These are phyloP conservation scores for Nannizziopsis arthrosporioides DNA, from an alignment of 2,329 filamentous ascomycete genomes.

Conservation along the genomic window DNA sequence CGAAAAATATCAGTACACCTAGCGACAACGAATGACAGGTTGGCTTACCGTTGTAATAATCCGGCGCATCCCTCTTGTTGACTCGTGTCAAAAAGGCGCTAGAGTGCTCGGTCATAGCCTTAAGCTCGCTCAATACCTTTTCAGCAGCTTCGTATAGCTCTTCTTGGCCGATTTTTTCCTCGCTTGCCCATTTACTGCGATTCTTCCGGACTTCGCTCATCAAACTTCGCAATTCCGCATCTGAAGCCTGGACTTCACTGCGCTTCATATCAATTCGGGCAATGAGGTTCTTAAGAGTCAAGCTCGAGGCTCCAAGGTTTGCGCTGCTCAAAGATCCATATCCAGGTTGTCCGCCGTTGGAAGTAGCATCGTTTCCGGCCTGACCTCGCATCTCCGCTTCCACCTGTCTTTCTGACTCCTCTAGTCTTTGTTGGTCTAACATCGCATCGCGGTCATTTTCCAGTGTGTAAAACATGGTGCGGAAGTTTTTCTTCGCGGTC, in stretches of 20 bases:
- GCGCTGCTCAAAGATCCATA: constrained; percentile 86
- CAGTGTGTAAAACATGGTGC: constrained; percentile 86
- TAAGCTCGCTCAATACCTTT: constrained; percentile 92
- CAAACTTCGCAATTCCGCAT: constrained; percentile 78
- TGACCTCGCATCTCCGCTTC: constrained; percentile 81
- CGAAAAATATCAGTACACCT: constrained; percentile 7
- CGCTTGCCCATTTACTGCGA: constrained; percentile 95
- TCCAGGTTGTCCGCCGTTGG: constrained; percentile 47
- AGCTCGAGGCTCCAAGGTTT: constrained; percentile 87
- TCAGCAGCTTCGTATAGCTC: constrained; percentile 94
- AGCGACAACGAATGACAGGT: neutral
- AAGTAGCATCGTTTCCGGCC: constrained; percentile 40
- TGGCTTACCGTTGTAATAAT: constrained; percentile 76
- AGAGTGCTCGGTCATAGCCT: constrained; percentile 93
- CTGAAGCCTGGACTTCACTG: constrained; percentile 77
- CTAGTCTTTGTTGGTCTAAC: constrained; percentile 92
- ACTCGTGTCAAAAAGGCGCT: constrained; percentile 90
- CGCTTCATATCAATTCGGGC: constrained; percentile 89
- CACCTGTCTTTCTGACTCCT: constrained; percentile 90
- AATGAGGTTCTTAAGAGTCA: constrained; percentile 94
- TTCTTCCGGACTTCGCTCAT: constrained; percentile 98
- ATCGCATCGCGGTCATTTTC: constrained; percentile 94
- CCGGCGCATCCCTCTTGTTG: constrained; percentile 91
- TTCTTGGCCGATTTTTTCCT: constrained; percentile 94
- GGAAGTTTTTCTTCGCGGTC: constrained; percentile 77